These are phyloP conservation scores for Ceratobasidium papillatum DNA, from an alignment of 1,284 basidiomycete species.

Conservation along the genomic window DNA sequence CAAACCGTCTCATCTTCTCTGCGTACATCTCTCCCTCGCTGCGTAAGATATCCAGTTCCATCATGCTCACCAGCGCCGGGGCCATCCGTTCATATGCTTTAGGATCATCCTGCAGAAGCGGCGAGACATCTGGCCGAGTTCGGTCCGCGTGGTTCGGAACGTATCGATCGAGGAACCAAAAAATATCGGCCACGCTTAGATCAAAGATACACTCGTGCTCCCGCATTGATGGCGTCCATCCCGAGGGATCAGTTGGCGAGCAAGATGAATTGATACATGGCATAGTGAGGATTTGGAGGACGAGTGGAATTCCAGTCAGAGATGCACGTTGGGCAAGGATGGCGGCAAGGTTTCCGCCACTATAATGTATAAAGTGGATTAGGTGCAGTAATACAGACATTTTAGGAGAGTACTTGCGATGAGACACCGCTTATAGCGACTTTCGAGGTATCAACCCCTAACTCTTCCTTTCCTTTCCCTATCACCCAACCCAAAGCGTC, in stretches of 20 bases:
- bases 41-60: slow-evolving; percentile 71
- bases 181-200: slow-evolving; percentile 69
- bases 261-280: slow-evolving; percentile 69
- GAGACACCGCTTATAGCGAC: slow-evolving; percentile 73
- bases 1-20: slow-evolving; percentile 64
- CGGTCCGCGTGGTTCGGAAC: slow-evolving; percentile 67
- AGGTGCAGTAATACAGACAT: slow-evolving; percentile 40
- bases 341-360: slow-evolving; percentile 74
- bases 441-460: slow-evolving; percentile 56
- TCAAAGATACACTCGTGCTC: slow-evolving; percentile 67
- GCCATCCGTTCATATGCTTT: slow-evolving; percentile 58
- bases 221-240: slow-evolving; percentile 58
- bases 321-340: slow-evolving; percentile 71
- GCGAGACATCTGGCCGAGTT: slow-evolving; percentile 72
- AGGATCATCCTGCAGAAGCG: slow-evolving; percentile 63
- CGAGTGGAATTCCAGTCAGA: slow-evolving; percentile 61
- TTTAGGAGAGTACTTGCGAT: slow-evolving; percentile 56
- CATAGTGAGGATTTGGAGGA: slow-evolving; percentile 73
- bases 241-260: slow-evolving; percentile 55
- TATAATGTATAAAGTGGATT: background rate
- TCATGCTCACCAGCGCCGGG: slow-evolving; percentile 61
- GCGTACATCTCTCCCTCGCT: slow-evolving; percentile 71
- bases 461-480: slow-evolving; percentile 54
- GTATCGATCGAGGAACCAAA: slow-evolving; percentile 76
- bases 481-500: slow-evolving; percentile 72